These are phyloP conservation scores for Gossypium herbaceum DNA, from an alignment of 345 rosid species.

Conservation along the genomic window DNA sequence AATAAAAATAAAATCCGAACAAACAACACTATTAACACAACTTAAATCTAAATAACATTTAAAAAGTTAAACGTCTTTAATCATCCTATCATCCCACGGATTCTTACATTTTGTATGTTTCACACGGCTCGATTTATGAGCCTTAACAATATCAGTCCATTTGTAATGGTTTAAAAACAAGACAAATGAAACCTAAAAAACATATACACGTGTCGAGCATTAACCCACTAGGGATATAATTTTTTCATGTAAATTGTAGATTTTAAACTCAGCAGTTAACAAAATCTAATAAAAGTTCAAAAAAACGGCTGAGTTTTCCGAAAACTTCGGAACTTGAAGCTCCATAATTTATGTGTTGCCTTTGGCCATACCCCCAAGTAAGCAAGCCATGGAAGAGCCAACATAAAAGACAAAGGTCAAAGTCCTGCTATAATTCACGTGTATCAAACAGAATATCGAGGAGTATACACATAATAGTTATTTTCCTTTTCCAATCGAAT, in stretches of 20 bases:
- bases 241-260: background rate
- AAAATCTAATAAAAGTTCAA: background rate
- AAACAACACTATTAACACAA: rapidly evolving
- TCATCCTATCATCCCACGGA: too few species aligned
- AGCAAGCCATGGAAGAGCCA: conserved; percentile 1
- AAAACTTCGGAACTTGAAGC: background rate
- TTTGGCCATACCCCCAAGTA: background rate
- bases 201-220: too few species aligned
- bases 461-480: background rate
- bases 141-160: too few species aligned
- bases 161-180: too few species aligned
- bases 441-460: background rate
- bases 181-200: too few species aligned
- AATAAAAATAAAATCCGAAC: too few species aligned
- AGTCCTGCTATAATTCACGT: background rate
- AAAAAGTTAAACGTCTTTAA: rapidly evolving
- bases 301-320: background rate
- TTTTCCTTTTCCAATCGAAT: background rate
- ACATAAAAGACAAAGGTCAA: background rate
- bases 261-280: background rate
- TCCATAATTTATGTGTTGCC: background rate
- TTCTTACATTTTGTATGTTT: too few species aligned
- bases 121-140: too few species aligned
- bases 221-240: too few species aligned
- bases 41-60: too few species aligned